A percentile compares a stretch with the other conserved stretches of the same genome.
phyloP scores from a whole-genome alignment of 495 filamentous ascomycete genomes.

The Aspergillus incahuasiensis region DNA sequence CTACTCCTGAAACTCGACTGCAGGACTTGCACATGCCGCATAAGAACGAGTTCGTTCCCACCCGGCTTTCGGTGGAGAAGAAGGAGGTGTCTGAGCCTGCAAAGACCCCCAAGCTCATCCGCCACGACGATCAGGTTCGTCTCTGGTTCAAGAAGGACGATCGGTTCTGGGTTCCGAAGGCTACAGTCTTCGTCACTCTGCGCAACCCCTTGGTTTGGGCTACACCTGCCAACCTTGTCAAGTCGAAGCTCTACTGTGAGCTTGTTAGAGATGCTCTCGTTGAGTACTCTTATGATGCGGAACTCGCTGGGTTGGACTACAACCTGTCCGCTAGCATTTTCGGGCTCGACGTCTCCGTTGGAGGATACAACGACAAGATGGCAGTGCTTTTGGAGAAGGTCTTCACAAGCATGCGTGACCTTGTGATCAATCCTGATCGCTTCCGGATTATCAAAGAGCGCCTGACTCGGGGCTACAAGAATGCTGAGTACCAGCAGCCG shows the following conservation, averaged over 20 bases:
- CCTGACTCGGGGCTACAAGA: constrained; percentile 66
- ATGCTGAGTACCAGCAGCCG: constrained; percentile 81
- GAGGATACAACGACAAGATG: constrained; percentile 96
- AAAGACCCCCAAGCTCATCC: constrained; percentile 75
- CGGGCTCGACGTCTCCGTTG: constrained; percentile 75
- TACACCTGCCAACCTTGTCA: constrained; percentile 72
- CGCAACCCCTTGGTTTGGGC: constrained; percentile 73
- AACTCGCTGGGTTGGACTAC: constrained; percentile 88
- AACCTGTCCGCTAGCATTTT: constrained; percentile 61
- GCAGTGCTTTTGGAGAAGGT: constrained; percentile 88
- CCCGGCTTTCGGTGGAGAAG: constrained; percentile 88
- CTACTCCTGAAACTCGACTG: constrained; percentile 53
- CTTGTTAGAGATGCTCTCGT: constrained; percentile 83
- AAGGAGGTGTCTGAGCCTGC: constrained; percentile 74
- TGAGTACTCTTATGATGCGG: constrained; percentile 96
- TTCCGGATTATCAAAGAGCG: constrained; percentile 93
- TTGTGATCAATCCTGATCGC: constrained; percentile 75
- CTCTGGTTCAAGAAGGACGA: constrained; percentile 99
- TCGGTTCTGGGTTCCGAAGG: constrained; percentile 97
- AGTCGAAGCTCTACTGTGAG: constrained; percentile 76
- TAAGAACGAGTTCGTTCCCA: constrained; percentile 94
- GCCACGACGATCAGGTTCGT: constrained; percentile 75
- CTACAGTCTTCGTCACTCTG: constrained; percentile 73
- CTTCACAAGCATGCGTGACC: constrained; percentile 76
- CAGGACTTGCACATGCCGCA: constrained; percentile 80